Percentiles rank a stretch among this genome's conserved stretches.
Evolutionary conservation across 2,329 filamentous ascomycete species (phyloP).

Genomic region (Colletotrichum chrysophilum): DNA sequence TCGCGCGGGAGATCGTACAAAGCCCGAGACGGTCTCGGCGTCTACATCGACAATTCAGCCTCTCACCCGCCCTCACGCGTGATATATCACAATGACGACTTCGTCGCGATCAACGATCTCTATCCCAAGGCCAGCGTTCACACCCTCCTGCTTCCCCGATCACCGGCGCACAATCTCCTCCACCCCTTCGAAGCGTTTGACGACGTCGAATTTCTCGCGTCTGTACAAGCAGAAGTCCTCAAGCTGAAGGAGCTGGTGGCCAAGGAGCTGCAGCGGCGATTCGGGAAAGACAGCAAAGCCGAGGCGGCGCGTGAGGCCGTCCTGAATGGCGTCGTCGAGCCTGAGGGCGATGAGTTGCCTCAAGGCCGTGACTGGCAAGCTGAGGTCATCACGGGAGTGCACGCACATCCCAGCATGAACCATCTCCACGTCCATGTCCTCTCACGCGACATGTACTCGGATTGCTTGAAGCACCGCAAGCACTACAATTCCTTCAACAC

Average conservation of each 20-base stretch:
- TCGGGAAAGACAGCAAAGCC: conserved; percentile 65
- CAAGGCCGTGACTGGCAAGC: conserved; percentile 77
- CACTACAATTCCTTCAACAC: conserved; percentile 95
- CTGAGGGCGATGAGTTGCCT: conserved; percentile 58
- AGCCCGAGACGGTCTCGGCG: conserved; percentile 66
- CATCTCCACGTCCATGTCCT: conserved; percentile 92
- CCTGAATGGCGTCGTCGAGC: conserved; percentile 61
- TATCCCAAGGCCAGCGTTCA: conserved; percentile 89
- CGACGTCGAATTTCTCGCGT: conserved; percentile 70
- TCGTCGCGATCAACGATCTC: conserved; percentile 80
- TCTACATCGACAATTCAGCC: conserved; percentile 69
- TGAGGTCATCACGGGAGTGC: conserved; percentile 80
- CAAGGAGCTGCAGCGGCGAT: conserved; percentile 73
- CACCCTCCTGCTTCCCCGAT: conserved; percentile 84
- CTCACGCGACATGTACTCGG: conserved; percentile 78
- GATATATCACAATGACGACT: conserved; percentile 70
- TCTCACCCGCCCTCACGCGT: conserved; percentile 65
- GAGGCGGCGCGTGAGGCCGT: conserved; percentile 72
- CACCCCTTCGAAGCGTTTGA: conserved; percentile 83
- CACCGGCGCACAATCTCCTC: conserved; percentile 59
- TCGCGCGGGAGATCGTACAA: conserved; percentile 41
- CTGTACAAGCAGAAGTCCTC: conserved; percentile 64
- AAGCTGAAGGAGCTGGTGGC: conserved; percentile 71
- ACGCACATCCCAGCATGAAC: conserved; percentile 89
- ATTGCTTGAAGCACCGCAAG: conserved; percentile 76